Evolutionary conservation across 1,139 yeast genomes (phyloP).

Genomic region (Suhomyces wounanorum): DNA sequence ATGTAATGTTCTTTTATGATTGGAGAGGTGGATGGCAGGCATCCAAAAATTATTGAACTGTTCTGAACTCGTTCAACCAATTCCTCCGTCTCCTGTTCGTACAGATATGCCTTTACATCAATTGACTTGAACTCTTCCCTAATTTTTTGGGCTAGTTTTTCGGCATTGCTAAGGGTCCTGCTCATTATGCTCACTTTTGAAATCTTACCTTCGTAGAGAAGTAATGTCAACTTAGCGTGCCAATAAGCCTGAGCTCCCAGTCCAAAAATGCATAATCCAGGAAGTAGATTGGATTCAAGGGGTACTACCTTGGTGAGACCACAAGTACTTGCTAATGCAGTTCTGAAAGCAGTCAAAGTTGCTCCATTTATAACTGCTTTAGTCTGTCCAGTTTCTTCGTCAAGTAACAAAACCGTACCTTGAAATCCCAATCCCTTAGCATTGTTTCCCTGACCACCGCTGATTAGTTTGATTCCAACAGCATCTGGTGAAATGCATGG

Average conservation of each 20-base stretch:
- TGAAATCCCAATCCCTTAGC: slow-evolving; percentile 47
- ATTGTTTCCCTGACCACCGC: slow-evolving; percentile 48
- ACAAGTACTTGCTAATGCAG: slow-evolving; percentile 60
- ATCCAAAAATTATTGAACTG: slow-evolving; percentile 54
- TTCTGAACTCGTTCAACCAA: slow-evolving; percentile 24
- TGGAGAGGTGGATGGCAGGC: slow-evolving; percentile 58
- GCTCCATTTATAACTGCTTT: slow-evolving; percentile 59
- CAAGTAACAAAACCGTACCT: slow-evolving; percentile 53
- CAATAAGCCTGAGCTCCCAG: slow-evolving; percentile 70
- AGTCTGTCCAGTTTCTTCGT: slow-evolving; percentile 52
- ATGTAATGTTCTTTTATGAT: slow-evolving; percentile 40
- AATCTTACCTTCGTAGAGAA: slow-evolving; percentile 39
- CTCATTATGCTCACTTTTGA: slow-evolving; percentile 48
- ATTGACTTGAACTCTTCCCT: slow-evolving; percentile 25
- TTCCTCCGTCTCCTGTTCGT: slow-evolving; percentile 18
- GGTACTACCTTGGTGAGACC: slow-evolving; percentile 44
- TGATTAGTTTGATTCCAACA: slow-evolving; percentile 47
- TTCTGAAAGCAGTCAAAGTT: slow-evolving; percentile 65
- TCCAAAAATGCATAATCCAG: slow-evolving; percentile 53
- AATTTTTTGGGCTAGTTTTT: slow-evolving; percentile 28
- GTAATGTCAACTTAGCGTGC: slow-evolving; percentile 55
- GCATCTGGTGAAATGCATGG: slow-evolving; percentile 57
- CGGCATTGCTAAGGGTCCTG: slow-evolving; percentile 47
- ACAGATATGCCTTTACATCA: slow-evolving; percentile 25
- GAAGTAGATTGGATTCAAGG: slow-evolving; percentile 19